Percentiles rank a stretch among this genome's conserved stretches.
These are phyloP conservation scores for Olyra latifolia DNA, from an alignment of 176 grass and related monocot genomes.

Conservation along the genomic window DNA sequence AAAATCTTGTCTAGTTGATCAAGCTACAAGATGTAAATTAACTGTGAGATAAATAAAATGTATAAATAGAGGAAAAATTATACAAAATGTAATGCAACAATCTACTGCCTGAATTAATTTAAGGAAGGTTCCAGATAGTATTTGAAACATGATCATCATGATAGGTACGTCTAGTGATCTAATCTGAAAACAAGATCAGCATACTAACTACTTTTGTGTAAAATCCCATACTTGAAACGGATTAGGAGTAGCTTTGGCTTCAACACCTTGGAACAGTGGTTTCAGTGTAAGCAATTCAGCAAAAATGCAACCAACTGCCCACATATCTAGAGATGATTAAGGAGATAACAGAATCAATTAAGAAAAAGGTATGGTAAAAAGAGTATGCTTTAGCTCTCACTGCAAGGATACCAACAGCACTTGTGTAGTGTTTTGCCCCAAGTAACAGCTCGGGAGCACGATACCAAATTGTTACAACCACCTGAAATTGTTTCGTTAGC, in stretches of 20 bases:
- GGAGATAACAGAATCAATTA: slow-evolving; percentile 22
- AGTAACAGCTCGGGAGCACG: slow-evolving; percentile 91
- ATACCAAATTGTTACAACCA: slow-evolving; percentile 99
- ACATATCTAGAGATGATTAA: slow-evolving; percentile 89
- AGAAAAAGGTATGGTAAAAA: slow-evolving; percentile 20
- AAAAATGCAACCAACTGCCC: slow-evolving; percentile 99
- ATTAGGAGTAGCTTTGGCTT: slow-evolving; percentile 88
- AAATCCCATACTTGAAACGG: slow-evolving; percentile 85
- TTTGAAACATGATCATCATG: slow-evolving; percentile 16
- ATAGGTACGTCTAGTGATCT: background rate
- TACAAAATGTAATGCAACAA: background rate
- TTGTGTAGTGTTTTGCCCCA: slow-evolving; percentile 97
- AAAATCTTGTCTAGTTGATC: slow-evolving; percentile 99
- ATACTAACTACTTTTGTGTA: slow-evolving; percentile 28
- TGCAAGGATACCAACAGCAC: slow-evolving; percentile 89
- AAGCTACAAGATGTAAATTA: slow-evolving; percentile 62
- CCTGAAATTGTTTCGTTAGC: slow-evolving; percentile 49
- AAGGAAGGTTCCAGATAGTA: background rate
- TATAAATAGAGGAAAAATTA: slow-evolving; percentile 23
- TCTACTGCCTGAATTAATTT: slow-evolving; percentile 13
- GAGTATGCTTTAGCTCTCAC: background rate
- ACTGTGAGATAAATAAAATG: slow-evolving; percentile 45
- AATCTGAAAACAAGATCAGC: slow-evolving; percentile 19
- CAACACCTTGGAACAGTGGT: slow-evolving; percentile 98
- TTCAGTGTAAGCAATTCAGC: slow-evolving; percentile 95